Conservation (phyloP, 352 stramenopile genomes). For the Globisporangium apiculatum region DNA sequence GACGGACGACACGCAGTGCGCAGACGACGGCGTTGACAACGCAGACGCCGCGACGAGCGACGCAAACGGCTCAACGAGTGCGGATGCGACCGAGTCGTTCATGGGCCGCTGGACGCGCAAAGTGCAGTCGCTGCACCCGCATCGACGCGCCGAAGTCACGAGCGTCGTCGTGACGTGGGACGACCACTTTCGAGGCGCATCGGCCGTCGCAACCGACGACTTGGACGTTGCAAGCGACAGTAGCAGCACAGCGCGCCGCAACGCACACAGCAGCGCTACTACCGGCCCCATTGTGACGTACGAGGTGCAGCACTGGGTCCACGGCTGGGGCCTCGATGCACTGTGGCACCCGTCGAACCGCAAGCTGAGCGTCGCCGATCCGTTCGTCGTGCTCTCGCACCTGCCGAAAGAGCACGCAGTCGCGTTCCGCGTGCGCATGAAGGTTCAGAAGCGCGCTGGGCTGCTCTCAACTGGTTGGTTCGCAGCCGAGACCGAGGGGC, state of each 20-base stretch:
- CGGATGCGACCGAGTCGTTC: constrained; percentile 6
- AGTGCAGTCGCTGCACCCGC: constrained; percentile 6
- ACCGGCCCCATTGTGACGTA: constrained; percentile 22
- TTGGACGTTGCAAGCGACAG: no score
- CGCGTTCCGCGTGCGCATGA: constrained; percentile 50
- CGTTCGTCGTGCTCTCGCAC: constrained; percentile 47
- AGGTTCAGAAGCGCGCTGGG: constrained; percentile 24
- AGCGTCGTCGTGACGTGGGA: constrained; percentile 67
- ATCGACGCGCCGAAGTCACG: constrained; percentile 19
- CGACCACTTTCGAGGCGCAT: constrained; percentile 30
- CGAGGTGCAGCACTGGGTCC: constrained; percentile 69
- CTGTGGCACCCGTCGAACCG: constrained; percentile 59
- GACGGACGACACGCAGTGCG: constrained; percentile 2
- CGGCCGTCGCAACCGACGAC: neutral
- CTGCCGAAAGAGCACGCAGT: constrained; percentile 49
- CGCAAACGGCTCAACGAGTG: neutral
- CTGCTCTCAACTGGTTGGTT: constrained; percentile 36
- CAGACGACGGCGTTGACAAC: constrained; percentile 2
- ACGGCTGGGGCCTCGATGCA: constrained; percentile 47
- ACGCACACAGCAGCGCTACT: neutral
- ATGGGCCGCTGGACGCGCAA: constrained; percentile 9
- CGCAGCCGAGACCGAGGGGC: constrained; percentile 41
- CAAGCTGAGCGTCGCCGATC: constrained; percentile 31
- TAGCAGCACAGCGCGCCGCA: no score
- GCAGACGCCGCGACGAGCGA: neutral